phyloP scores from a whole-genome alignment of 306 rosid species.

The Urtica urens region DNA sequence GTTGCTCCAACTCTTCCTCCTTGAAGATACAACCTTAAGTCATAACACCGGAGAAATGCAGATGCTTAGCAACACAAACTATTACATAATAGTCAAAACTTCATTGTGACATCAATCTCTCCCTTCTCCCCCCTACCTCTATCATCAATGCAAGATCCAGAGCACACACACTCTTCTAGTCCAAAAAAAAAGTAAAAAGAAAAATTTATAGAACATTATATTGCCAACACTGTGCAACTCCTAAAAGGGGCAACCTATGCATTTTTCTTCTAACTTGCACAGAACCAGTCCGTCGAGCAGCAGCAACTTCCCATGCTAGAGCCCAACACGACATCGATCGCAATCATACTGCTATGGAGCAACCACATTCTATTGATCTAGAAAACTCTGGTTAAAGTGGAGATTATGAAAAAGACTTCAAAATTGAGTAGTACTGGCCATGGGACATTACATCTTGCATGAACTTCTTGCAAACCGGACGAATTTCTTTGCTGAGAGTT shows the following conservation, averaged over 20 bases:
- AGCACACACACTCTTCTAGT: slow-evolving; percentile 13
- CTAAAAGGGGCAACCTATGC: slow-evolving; percentile 8
- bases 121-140: slow-evolving; percentile 13
- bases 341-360: slow-evolving; percentile 23
- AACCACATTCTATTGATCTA: slow-evolving; percentile 27
- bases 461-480: slow-evolving; percentile 98
- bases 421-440: slow-evolving; percentile 86
- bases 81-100: slow-evolving; percentile 27
- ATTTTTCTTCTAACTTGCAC: slow-evolving; percentile 9
- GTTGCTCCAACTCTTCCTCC: slow-evolving; percentile 59
- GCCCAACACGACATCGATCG: slow-evolving; percentile 12
- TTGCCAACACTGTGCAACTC: slow-evolving; percentile 16
- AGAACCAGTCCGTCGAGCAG: slow-evolving; percentile 15
- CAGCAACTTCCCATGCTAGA: slow-evolving; percentile 18
- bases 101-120: background rate
- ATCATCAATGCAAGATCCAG: slow-evolving; percentile 7
- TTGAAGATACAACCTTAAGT: slow-evolving; percentile 38
- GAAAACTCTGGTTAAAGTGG: slow-evolving; percentile 35
- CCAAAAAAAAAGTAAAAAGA: slow-evolving; percentile 13
- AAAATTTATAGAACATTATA: background rate
- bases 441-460: slow-evolving; percentile 99
- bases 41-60: slow-evolving; percentile 39
- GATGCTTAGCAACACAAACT: slow-evolving; percentile 29
- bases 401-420: slow-evolving; percentile 65
- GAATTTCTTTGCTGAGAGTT: slow-evolving; percentile 97